phyloP scores from a whole-genome alignment of 371 early-diverging fungal genomes.

The Nematocida sp. region DNA sequence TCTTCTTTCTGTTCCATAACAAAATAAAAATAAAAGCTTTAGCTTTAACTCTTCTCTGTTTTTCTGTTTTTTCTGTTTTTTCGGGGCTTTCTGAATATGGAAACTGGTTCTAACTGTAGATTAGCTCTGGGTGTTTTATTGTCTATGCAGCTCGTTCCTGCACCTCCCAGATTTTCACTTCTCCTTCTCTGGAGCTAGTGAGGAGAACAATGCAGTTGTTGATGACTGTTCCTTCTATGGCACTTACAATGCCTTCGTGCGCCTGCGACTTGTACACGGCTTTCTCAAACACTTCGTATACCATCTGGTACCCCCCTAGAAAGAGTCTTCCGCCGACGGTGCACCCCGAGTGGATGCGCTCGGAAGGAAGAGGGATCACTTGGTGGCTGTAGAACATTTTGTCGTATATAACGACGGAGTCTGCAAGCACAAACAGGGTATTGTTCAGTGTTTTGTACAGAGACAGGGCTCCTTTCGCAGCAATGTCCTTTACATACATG shows the following conservation, averaged over 20 bases:
- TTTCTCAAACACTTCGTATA: conserved; percentile 42
- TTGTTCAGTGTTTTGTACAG: conserved; percentile 12
- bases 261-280: neutral
- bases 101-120: neutral
- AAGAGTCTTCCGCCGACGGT: conserved; percentile 12
- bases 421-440: conserved; percentile 26
- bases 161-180: conserved; percentile 44
- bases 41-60: neutral
- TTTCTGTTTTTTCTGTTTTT: no score
- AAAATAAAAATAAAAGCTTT: conserved; percentile 31
- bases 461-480: conserved; percentile 25
- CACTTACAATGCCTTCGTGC: conserved; percentile 26
- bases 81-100: neutral
- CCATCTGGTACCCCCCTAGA: conserved; percentile 45
- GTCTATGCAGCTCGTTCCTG: neutral
- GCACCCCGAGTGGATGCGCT: conserved; percentile 26
- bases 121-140: neutral
- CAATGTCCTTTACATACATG: conserved; percentile 14
- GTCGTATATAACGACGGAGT: conserved; percentile 19
- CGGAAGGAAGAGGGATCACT: conserved; percentile 24
- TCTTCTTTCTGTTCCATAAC: conserved; percentile 45
- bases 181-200: conserved; percentile 29
- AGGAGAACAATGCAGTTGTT: conserved; percentile 19
- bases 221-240: conserved; percentile 34
- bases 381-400: conserved; percentile 1